Conservation (phyloP, 768 basidiomycete species). For the Termitomyces sp. region DNA sequence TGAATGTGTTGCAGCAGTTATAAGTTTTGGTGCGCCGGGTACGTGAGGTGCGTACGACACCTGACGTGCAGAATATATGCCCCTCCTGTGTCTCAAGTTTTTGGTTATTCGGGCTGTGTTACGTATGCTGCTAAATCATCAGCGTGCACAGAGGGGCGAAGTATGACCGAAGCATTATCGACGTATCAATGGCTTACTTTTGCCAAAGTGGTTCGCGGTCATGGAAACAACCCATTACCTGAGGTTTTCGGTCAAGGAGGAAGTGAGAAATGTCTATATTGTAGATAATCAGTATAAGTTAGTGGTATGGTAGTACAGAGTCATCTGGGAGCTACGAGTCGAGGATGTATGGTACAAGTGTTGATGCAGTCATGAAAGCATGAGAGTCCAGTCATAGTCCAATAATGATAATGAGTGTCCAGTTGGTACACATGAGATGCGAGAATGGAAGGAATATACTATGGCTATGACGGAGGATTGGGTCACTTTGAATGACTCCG, state of each 20-base stretch:
- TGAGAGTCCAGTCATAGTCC: not conserved
- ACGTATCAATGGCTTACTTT: too few species aligned
- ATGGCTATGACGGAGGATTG: not conserved
- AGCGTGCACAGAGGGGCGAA: too few species aligned
- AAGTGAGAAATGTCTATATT: not conserved
- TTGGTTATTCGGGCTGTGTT: too few species aligned
- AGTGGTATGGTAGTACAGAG: not conserved
- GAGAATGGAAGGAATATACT: not conserved
- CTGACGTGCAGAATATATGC: too few species aligned
- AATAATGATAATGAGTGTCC: not conserved
- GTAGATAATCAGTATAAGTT: not conserved
- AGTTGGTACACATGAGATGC: not conserved
- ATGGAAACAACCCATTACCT: too few species aligned
- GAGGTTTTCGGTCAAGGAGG: not conserved
- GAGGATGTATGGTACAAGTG: not conserved
- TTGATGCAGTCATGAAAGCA: not conserved
- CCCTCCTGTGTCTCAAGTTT: too few species aligned
- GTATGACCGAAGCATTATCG: too few species aligned
- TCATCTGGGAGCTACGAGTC: not conserved
- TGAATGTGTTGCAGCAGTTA: too few species aligned
- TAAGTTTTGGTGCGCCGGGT: too few species aligned
- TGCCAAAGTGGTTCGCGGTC: too few species aligned
- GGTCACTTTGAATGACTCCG: slow-evolving; percentile 25
- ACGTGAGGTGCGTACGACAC: too few species aligned
- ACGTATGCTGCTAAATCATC: too few species aligned